These are phyloP conservation scores for Polyporus tsugae DNA, from an alignment of 1,284 basidiomycete genomes.

Conservation along the genomic window DNA sequence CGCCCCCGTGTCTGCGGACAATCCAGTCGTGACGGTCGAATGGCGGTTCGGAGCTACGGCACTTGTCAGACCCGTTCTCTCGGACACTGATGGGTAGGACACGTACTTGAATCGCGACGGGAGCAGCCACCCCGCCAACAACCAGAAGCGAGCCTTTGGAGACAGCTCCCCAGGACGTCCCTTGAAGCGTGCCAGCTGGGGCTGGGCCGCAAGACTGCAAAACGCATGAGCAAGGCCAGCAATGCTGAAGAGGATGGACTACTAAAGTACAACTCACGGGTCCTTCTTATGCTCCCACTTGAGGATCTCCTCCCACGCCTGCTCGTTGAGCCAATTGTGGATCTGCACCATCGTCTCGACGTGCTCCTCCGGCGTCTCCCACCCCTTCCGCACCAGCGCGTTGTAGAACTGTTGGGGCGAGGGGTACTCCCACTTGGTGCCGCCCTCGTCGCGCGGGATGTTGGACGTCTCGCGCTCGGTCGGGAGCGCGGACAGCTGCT, in stretches of 20 bases:
- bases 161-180: conserved; percentile 91
- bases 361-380: conserved; percentile 97
- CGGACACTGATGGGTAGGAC: not conserved
- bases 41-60: conserved; percentile 82
- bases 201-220: conserved; percentile 50
- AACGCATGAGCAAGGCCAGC: not conserved
- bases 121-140: conserved; percentile 87
- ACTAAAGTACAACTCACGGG: conserved; percentile 48
- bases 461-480: conserved; percentile 82
- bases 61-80: conserved; percentile 11
- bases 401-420: conserved; percentile 99
- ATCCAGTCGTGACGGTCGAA: conserved; percentile 99
- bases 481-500: conserved; percentile 72
- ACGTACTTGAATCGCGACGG: conserved; percentile 90
- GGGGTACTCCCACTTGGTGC: conserved; percentile 91
- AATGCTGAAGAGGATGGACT: not conserved
- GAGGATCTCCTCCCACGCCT: conserved; percentile 95
- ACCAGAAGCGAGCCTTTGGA: conserved; percentile 88
- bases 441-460: conserved; percentile 77
- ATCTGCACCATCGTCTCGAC: conserved; percentile 98
- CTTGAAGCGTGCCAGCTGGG: conserved; percentile 85
- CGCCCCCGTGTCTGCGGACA: conserved; percentile 77
- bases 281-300: conserved; percentile 88
- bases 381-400: conserved; percentile 95
- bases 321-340: conserved; percentile 98